Evolutionary conservation across 2,329 filamentous ascomycete species (phyloP).

Genomic region (Ophidiomyces ophidiicola): DNA sequence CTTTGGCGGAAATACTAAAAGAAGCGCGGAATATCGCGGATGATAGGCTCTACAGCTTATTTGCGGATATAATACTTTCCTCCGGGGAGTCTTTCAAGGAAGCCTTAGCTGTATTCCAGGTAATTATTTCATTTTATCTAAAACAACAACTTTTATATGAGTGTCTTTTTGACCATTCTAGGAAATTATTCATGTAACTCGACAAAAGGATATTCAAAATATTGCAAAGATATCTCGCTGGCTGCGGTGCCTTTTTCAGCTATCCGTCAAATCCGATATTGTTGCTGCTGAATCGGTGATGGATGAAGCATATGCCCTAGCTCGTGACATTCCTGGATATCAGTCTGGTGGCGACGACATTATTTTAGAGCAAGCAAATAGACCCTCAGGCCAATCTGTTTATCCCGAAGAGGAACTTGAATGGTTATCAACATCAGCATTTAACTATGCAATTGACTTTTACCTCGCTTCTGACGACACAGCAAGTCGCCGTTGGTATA

Average conservation of each 20-base stretch:
- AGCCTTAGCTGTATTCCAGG: conserved; percentile 28
- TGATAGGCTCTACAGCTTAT: conserved; percentile 45
- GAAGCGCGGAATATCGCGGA: conserved; percentile 21
- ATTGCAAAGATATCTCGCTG: conserved; percentile 62
- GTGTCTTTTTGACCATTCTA: conserved; percentile 22
- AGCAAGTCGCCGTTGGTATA: conserved; percentile 27
- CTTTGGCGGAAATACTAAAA: conserved; percentile 49
- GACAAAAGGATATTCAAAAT: conserved; percentile 30
- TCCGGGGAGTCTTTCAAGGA: conserved; percentile 35
- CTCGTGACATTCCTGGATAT: conserved; percentile 13
- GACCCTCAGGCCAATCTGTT: conserved; percentile 24
- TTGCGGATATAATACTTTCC: conserved; percentile 54
- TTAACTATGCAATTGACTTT: conserved; percentile 46
- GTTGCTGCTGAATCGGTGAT: conserved; percentile 26
- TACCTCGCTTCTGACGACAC: conserved; percentile 27
- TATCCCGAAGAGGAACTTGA: conserved; percentile 46
- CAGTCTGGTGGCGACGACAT: conserved; percentile 14
- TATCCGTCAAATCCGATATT: conserved; percentile 41
- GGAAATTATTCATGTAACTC: conserved; percentile 58
- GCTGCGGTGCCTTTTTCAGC: conserved; percentile 63
- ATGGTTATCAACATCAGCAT: conserved; percentile 44
- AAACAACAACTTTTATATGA: not conserved
- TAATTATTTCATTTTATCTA: conserved; percentile 22
- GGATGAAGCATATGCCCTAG: conserved; percentile 24
- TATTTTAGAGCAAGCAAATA: conserved; percentile 14